Base-by-base conservation (phyloP, 2,329 filamentous ascomycete genomes). In the Alternaria sp. region DNA sequence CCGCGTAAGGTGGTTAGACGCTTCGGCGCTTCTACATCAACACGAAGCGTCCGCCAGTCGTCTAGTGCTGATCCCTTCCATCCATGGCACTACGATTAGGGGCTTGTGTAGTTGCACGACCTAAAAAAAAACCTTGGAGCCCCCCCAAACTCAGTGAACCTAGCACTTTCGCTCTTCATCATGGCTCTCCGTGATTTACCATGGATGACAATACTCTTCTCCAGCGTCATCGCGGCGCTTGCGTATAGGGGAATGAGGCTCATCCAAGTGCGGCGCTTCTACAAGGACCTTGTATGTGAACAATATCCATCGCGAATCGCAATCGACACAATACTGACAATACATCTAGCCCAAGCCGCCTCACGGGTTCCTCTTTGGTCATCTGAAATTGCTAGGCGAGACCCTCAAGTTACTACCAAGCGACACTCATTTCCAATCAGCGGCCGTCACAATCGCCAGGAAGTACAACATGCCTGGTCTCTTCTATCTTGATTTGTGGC, bases 401-500 rank as follows among this genome's bases (percentile, higher is more conserved):
- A 71, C 72, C 2, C 56, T 76, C 14, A 54, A 59, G 4, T 61
- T 68, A 7, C 68, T 79, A 31, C 79, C 80, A 1, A 66, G 56
- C 13, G 68, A 73, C 34, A 58, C 63, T 3, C 78, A 80, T 40
- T 73, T 76, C 6, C 79, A 81, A 42, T 66, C 65, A 21, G 67
- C 70, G 36, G 58, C 74, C 21, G 71, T 73, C 1, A 71, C 74
- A 11, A 66, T 82, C 34, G 69, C 71, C 33, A 70, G 76, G 34
- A 68, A 75, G 42, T 76, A 76, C 58, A 63, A 75, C n/a, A 56
- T 77, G 13, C 71, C 71, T 1, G 65, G 71, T 7, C 60, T 77
- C 26, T 82, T 79, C 65, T 82, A 82, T 58, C 51, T 82, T 4
- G 80, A 83, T 58, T 55, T 79, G 3, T 83, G 80, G 80, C 81